These are phyloP conservation scores for Thuidium tamariscinum DNA, from an alignment of 225 moss, liverwort and hornwort species.

Conservation along the genomic window DNA sequence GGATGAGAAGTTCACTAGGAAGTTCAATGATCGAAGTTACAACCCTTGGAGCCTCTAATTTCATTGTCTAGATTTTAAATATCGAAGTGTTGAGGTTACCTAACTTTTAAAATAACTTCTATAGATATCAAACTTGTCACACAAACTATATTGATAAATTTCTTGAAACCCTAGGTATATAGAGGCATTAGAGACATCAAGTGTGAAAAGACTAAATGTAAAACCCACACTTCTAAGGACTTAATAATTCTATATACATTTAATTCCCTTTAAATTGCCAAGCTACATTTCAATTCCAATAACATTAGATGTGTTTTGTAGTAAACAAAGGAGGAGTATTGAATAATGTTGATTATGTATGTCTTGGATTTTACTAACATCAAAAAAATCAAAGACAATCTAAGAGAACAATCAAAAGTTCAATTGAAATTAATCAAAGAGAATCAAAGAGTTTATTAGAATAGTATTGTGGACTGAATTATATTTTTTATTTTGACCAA, in stretches of 20 bases:
- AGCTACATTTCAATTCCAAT: neutral
- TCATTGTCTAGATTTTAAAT: neutral
- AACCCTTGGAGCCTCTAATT: rapidly evolving
- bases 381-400: rapidly evolving
- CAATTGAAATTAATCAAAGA: too few relatives aligned
- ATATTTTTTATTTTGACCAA: too few relatives aligned
- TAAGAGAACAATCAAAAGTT: too few relatives aligned
- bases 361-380: neutral
- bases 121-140: neutral
- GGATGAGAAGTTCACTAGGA: neutral
- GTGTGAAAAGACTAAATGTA: neutral
- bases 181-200: neutral
- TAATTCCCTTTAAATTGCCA: neutral
- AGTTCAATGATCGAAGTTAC: too few relatives aligned
- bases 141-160: neutral
- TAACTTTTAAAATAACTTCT: neutral
- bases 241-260: neutral
- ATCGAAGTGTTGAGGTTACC: rapidly evolving
- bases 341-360: neutral
- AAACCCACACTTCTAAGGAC: neutral
- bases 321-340: neutral
- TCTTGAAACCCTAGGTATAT: neutral
- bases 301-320: too few relatives aligned
- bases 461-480: too few relatives aligned
- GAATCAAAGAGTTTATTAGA: too few relatives aligned